phyloP scores from a whole-genome alignment of 176 grass and related monocot genomes.

The Eragrostis nindensis region DNA sequence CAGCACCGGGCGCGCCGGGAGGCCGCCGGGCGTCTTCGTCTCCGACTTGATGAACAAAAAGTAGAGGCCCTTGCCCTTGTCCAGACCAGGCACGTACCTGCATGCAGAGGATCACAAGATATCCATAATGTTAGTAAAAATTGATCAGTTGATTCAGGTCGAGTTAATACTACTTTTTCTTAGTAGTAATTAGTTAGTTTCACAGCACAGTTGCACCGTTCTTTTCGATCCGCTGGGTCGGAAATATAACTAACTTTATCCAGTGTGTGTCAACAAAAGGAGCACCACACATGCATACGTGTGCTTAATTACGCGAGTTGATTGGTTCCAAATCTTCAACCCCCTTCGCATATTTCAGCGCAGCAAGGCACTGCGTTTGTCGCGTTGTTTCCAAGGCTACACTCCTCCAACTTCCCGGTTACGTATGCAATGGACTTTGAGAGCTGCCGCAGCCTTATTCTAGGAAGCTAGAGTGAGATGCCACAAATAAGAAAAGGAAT shows the following conservation, averaged over 20 bases:
- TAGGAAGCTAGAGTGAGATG: constrained; percentile 41
- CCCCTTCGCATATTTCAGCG: constrained; percentile 33
- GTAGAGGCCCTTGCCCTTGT: constrained; percentile 96
- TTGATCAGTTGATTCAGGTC: too few species aligned
- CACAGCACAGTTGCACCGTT: constrained; percentile 1
- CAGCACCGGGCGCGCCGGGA: constrained; percentile 80
- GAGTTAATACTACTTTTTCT: too few species aligned
- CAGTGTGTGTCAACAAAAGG: not conserved
- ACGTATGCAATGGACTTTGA: constrained; percentile 50
- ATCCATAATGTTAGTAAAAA: too few species aligned
- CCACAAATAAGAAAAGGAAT: constrained; percentile 44
- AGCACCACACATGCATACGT: not conserved
- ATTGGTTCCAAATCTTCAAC: constrained; percentile 11
- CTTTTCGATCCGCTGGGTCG: constrained; percentile 23
- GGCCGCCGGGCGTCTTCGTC: constrained; percentile 77
- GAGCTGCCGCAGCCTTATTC: constrained; percentile 41
- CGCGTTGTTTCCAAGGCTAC: constrained; percentile 33
- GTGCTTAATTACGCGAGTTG: constrained; percentile 12
- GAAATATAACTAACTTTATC: constrained; percentile 19
- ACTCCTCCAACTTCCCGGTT: constrained; percentile 32
- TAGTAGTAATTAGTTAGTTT: not conserved
- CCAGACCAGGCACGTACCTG: constrained; percentile 81
- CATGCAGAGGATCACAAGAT: too few species aligned
- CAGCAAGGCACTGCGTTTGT: constrained; percentile 39
- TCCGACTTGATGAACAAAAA: constrained; percentile 97